Percentiles rank a stretch among this genome's conserved stretches.
Evolutionary conservation across 2,329 filamentous ascomycete species (phyloP).

Genomic region (Blastomyces gilchristii): DNA sequence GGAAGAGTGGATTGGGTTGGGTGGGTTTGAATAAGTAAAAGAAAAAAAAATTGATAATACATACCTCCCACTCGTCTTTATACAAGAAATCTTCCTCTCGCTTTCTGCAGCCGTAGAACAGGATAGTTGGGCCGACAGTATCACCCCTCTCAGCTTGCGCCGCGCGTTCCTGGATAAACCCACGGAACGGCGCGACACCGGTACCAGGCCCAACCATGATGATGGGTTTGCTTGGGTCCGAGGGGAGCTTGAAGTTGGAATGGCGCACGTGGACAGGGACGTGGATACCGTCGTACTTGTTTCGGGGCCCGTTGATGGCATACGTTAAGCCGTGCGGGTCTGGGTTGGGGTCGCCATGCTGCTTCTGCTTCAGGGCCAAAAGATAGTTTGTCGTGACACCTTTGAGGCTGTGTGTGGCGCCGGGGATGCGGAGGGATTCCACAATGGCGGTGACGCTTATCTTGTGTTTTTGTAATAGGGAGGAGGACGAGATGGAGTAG

Average conservation of each 20-base stretch:
- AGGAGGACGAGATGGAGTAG: slow-evolving; percentile 98
- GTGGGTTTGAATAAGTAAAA: neutral
- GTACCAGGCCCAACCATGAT: slow-evolving; percentile 96
- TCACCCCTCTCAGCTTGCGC: slow-evolving; percentile 70
- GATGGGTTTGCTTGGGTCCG: slow-evolving; percentile 83
- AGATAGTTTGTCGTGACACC: slow-evolving; percentile 97
- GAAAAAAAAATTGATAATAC: slow-evolving; percentile 23
- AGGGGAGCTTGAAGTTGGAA: slow-evolving; percentile 98
- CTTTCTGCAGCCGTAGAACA: slow-evolving; percentile 94
- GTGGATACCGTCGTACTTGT: slow-evolving; percentile 94
- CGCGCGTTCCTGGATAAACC: slow-evolving; percentile 86
- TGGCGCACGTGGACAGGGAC: slow-evolving; percentile 92
- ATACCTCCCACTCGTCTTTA: slow-evolving; percentile 80
- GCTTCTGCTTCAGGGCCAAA: slow-evolving; percentile 88
- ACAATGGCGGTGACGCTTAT: slow-evolving; percentile 94
- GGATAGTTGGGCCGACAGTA: slow-evolving; percentile 71
- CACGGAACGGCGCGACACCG: slow-evolving; percentile 87
- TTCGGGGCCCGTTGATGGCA: slow-evolving; percentile 75
- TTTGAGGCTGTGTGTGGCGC: slow-evolving; percentile 68
- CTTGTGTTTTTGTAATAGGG: slow-evolving; percentile 83
- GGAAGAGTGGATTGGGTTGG: neutral
- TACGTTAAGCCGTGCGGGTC: slow-evolving; percentile 78
- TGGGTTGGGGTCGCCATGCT: slow-evolving; percentile 64
- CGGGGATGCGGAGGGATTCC: slow-evolving; percentile 68
- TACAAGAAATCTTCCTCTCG: slow-evolving; percentile 87